phyloP scores from a whole-genome alignment of 2,329 filamentous ascomycete genomes.

The Colletotrichum abscissum region DNA sequence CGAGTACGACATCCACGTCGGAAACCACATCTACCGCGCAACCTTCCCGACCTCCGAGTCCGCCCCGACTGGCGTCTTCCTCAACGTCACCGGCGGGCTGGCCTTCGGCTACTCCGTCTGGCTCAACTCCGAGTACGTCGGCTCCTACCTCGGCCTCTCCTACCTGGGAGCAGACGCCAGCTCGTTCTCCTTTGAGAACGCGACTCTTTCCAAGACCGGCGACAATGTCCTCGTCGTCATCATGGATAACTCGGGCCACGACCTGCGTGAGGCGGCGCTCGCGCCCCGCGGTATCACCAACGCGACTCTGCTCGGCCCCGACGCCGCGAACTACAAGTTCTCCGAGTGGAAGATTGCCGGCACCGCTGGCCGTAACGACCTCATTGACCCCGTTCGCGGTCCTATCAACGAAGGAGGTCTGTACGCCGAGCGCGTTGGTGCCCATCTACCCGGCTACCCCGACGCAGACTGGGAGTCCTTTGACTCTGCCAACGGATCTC shows the following conservation, averaged over 20 bases:
- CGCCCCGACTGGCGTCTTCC: constrained; percentile 54
- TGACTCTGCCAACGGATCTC: constrained; percentile 43
- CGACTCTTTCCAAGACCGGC: constrained; percentile 51
- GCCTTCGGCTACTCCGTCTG: constrained; percentile 69
- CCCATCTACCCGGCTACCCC: constrained; percentile 68
- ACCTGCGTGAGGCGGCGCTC: constrained; percentile 59
- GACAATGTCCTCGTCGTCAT: constrained; percentile 65
- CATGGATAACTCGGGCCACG: constrained; percentile 71
- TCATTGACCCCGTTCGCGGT: constrained; percentile 66
- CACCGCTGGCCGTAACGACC: constrained; percentile 61
- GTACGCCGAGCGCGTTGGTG: constrained; percentile 67
- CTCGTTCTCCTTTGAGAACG: constrained; percentile 62
- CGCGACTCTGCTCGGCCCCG: constrained; percentile 58
- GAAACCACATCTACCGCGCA: constrained; percentile 65
- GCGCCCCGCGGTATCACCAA: constrained; percentile 64
- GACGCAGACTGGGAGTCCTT: constrained; percentile 55
- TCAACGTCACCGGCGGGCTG: constrained; percentile 64
- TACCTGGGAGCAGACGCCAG: constrained; percentile 48
- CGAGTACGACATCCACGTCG: constrained; percentile 66
- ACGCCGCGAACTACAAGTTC: constrained; percentile 50
- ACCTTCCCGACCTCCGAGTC: constrained; percentile 55
- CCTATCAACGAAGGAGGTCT: constrained; percentile 69
- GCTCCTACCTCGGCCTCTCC: constrained; percentile 64
- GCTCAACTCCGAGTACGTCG: constrained; percentile 67
- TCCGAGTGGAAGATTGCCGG: constrained; percentile 69